Conservation (phyloP, 495 filamentous ascomycete genomes). For the Trichocladium antarcticum region DNA sequence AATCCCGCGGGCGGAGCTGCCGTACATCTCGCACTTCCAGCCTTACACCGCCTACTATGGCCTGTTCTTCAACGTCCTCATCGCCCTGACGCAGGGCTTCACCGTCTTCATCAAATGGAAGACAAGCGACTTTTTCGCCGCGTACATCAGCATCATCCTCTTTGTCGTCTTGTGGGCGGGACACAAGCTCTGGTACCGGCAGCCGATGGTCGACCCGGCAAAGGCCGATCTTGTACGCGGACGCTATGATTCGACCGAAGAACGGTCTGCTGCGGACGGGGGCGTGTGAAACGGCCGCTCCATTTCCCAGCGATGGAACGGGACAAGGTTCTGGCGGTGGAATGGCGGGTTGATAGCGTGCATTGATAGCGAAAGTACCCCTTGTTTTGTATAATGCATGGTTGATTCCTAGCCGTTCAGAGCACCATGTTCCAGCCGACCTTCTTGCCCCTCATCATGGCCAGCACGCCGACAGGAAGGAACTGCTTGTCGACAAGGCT, state of each 20-base stretch:
- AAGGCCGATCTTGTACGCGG: constrained; percentile 17
- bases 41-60: constrained; percentile 50
- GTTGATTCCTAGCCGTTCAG: constrained; percentile 9
- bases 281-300: constrained; percentile 1
- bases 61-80: constrained; percentile 52
- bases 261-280: constrained; percentile 6
- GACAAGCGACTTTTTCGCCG: constrained; percentile 47
- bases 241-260: constrained; percentile 10
- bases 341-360: background rate
- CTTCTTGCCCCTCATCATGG: constrained; percentile 42
- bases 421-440: constrained; percentile 45
- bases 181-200: constrained; percentile 41
- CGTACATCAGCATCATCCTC: constrained; percentile 52
- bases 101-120: constrained; percentile 54
- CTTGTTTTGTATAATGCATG: background rate
- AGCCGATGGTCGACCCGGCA: constrained; percentile 12
- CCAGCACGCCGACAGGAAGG: constrained; percentile 44
- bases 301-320: background rate
- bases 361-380: constrained; percentile 2
- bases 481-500: constrained; percentile 44
- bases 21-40: constrained; percentile 48
- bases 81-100: constrained; percentile 61
- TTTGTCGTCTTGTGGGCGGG: constrained; percentile 48
- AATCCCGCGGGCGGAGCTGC: constrained; percentile 41
- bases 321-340: background rate